These are phyloP conservation scores for Phytophthora podocarpi DNA, from an alignment of 352 stramenopile species.

Conservation along the genomic window DNA sequence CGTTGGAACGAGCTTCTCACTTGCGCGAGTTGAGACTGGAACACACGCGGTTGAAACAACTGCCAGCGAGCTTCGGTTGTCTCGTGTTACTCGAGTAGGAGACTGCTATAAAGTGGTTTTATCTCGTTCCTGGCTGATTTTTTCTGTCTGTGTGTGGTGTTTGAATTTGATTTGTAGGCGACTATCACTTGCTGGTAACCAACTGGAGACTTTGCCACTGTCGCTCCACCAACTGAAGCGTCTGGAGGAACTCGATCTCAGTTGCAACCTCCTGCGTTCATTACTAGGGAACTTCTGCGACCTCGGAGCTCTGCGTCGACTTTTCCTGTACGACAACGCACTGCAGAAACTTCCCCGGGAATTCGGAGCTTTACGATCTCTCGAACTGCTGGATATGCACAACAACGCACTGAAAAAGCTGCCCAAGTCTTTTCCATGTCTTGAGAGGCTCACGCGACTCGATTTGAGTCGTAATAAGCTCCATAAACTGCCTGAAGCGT, in stretches of 20 bases:
- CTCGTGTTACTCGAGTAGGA: slow-evolving; percentile 56
- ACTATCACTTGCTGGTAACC: slow-evolving; percentile 54
- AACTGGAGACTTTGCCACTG: slow-evolving; percentile 58
- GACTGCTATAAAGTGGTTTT: not conserved
- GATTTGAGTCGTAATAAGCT: slow-evolving; percentile 56
- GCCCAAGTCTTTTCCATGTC: slow-evolving; percentile 56
- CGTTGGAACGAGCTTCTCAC: slow-evolving; percentile 47
- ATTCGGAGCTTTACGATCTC: slow-evolving; percentile 43
- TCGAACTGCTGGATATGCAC: slow-evolving; percentile 49
- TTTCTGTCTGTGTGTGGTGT: not conserved
- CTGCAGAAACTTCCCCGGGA: slow-evolving; percentile 38
- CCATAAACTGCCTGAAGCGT: slow-evolving; percentile 42
- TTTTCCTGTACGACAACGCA: slow-evolving; percentile 49
- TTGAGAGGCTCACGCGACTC: slow-evolving; percentile 33
- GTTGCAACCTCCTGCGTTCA: slow-evolving; percentile 45
- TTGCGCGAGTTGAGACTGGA: slow-evolving; percentile 49
- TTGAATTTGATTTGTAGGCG: slow-evolving; percentile 44
- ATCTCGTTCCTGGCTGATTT: not conserved
- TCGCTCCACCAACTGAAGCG: slow-evolving; percentile 54
- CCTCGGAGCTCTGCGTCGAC: slow-evolving; percentile 35
- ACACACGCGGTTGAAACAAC: slow-evolving; percentile 32
- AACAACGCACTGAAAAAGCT: slow-evolving; percentile 49
- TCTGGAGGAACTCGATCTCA: slow-evolving; percentile 47
- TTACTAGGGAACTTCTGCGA: slow-evolving; percentile 65
- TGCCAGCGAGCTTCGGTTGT: slow-evolving; percentile 60